Base-by-base conservation (phyloP, 148 eudicot species). In the Nepenthes mirabilis region DNA sequence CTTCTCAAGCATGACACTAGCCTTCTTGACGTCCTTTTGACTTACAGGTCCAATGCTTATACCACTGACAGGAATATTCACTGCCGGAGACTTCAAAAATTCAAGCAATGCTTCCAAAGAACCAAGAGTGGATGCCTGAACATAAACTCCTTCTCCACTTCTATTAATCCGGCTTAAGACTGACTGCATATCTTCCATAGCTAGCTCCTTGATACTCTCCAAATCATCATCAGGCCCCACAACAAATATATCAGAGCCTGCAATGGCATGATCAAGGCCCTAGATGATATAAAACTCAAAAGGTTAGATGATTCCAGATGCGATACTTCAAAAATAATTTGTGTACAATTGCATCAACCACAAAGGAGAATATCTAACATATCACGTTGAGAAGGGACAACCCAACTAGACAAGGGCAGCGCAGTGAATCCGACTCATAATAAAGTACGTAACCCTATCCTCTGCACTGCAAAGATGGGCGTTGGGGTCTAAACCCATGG, bases 241-340 rank as follows among this genome's bases (percentile, higher is more conserved):
- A 70, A 93, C 87, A 73, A 88, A 74, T 33, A 93, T 72, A 57
- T 80, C 75, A 32, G 98, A 85, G 54, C 98, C 98, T 10, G 95
- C 98, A 72, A 93, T 79, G n/a, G 91, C 94, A 74, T 93, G 98
- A 82, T 93, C 95, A 69, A 93, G 95, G 57, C 96, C 95, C 98
- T 93, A 65, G 33, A 49, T 12, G 59, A 60, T 40, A 8, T 40
- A 40, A 40, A 40, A 40, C 45, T 40, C 45, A 40, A 40, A 40
- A 40, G 45, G 45, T 3, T 40, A 40, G 45, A 40, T 23, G 23
- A 8, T 40, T 40, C 45, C 45, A 40, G 8, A 40, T 40, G 8
- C 45, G 8, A 8, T 40, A 23, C 23, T 40, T 40, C 45, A 40
- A 40, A 40, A 40, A 40, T 8, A 40, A 23, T 23, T 23, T 23